These are phyloP conservation scores for Septoria petroselini DNA, from an alignment of 2,329 filamentous ascomycete species.

Conservation along the genomic window DNA sequence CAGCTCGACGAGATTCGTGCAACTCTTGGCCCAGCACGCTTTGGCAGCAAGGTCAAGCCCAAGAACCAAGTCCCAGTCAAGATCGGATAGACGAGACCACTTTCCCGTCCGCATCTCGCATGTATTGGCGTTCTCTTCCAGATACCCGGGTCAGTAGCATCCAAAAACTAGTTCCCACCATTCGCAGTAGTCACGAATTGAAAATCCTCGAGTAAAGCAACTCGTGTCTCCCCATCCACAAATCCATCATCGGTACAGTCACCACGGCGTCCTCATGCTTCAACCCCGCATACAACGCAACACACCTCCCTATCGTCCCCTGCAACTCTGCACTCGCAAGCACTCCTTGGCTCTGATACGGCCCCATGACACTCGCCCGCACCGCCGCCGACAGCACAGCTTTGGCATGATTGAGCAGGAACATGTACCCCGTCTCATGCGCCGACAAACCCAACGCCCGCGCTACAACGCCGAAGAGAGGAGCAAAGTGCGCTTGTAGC, in stretches of 20 bases:
- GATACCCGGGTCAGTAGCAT: slow-evolving; percentile 15
- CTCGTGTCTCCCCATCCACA: slow-evolving; percentile 82
- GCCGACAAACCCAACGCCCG: slow-evolving; percentile 58
- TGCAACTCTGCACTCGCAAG: slow-evolving; percentile 62
- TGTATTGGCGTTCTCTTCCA: slow-evolving; percentile 2
- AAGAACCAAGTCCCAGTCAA: slow-evolving; percentile 12
- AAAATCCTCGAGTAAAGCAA: slow-evolving; percentile 81
- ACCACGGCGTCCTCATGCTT: slow-evolving; percentile 64
- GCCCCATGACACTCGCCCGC: slow-evolving; percentile 72
- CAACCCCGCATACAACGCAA: slow-evolving; percentile 58
- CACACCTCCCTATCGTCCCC: slow-evolving; percentile 54
- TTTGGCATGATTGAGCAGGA: slow-evolving; percentile 72
- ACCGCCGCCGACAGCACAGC: slow-evolving; percentile 74
- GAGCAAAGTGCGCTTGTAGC: slow-evolving; percentile 62
- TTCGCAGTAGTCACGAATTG: slow-evolving; percentile 70
- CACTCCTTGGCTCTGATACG: slow-evolving; percentile 73
- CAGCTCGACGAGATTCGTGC: slow-evolving; percentile 83
- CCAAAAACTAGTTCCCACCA: no score
- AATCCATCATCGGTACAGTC: slow-evolving; percentile 71
- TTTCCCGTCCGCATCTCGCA: neutral
- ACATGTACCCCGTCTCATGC: slow-evolving; percentile 68
- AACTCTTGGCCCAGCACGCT: slow-evolving; percentile 17
- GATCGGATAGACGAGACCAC: neutral
- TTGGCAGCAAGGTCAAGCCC: slow-evolving; percentile 8
- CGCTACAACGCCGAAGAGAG: slow-evolving; percentile 67